These are phyloP conservation scores for Colletotrichum orchidophilum DNA, from an alignment of 2,329 filamentous ascomycete species.

Conservation along the genomic window DNA sequence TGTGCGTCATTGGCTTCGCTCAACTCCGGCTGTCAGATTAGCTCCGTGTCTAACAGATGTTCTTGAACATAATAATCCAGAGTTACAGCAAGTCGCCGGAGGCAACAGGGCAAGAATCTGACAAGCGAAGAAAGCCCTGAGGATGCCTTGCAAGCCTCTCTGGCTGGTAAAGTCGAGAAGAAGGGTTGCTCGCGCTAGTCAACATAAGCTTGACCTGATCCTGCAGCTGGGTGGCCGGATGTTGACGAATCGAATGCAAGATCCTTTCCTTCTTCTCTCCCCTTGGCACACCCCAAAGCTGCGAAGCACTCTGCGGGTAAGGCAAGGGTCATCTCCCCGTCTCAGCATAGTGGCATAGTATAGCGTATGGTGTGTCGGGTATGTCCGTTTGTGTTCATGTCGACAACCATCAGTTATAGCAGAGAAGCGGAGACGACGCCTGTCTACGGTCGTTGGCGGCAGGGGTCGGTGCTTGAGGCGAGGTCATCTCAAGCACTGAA, in stretches of 20 bases:
- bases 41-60: neutral
- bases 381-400: neutral
- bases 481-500: neutral
- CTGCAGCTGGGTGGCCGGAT: neutral
- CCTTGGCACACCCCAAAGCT: neutral
- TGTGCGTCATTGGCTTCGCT: slow-evolving; percentile 5
- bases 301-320: neutral
- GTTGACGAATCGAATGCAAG: slow-evolving; percentile 6
- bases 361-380: neutral
- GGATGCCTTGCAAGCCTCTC: neutral
- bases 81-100: neutral
- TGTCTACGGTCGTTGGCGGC: slow-evolving; percentile 8
- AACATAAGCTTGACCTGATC: slow-evolving; percentile 21
- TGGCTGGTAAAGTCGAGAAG: neutral
- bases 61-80: neutral
- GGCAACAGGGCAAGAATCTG: neutral
- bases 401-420: slow-evolving; percentile 3
- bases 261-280: neutral
- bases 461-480: neutral
- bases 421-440: slow-evolving; percentile 3
- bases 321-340: neutral
- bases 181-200: neutral
- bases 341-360: neutral
- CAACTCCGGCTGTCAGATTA: slow-evolving; percentile 19
- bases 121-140: neutral